Conservation (phyloP, 2,329 filamentous ascomycete genomes). For the Sporothrix sp. region DNA sequence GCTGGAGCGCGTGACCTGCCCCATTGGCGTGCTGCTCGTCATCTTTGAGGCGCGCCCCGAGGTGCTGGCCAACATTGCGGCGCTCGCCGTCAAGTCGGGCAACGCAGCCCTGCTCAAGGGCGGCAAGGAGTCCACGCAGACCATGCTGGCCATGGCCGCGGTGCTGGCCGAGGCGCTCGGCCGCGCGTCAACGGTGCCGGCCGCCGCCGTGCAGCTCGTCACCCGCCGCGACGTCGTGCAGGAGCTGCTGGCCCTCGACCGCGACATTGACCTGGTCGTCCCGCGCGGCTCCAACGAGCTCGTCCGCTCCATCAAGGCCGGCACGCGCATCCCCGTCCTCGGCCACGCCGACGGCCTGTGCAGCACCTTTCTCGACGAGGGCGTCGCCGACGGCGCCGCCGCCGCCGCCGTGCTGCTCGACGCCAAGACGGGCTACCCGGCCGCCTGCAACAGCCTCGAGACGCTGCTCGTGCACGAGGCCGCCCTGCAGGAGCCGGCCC, state of each 20-base stretch:
- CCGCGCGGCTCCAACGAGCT: conserved; percentile 85
- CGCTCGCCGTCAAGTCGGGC: conserved; percentile 90
- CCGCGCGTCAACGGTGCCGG: conserved; percentile 75
- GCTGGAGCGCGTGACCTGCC: conserved; percentile 81
- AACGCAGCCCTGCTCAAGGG: conserved; percentile 97
- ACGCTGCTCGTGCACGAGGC: conserved; percentile 75
- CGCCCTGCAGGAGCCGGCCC: conserved; percentile 52
- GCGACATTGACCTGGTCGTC: conserved; percentile 88
- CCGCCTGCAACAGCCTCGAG: conserved; percentile 91
- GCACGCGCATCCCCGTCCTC: conserved; percentile 88
- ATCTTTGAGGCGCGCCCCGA: conserved; percentile 97
- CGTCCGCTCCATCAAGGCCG: conserved; percentile 78
- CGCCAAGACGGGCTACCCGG: conserved; percentile 88
- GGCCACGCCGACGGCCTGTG: conserved; percentile 95
- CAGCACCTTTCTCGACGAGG: conserved; percentile 67
- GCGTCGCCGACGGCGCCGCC: conserved; percentile 54
- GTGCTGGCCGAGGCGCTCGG: conserved; percentile 74
- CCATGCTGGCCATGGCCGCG: conserved; percentile 82
- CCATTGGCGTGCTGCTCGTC: conserved; percentile 94
- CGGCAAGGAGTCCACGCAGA: conserved; percentile 89
- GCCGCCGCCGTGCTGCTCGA: conserved; percentile 73
- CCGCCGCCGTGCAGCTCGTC: conserved; percentile 83
- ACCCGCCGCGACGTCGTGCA: conserved; percentile 86
- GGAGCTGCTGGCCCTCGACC: conserved; percentile 74
- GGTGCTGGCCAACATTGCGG: conserved; percentile 96